Conservation (phyloP, 1,284 basidiomycete genomes). For the Salmacisia buchloeana region DNA sequence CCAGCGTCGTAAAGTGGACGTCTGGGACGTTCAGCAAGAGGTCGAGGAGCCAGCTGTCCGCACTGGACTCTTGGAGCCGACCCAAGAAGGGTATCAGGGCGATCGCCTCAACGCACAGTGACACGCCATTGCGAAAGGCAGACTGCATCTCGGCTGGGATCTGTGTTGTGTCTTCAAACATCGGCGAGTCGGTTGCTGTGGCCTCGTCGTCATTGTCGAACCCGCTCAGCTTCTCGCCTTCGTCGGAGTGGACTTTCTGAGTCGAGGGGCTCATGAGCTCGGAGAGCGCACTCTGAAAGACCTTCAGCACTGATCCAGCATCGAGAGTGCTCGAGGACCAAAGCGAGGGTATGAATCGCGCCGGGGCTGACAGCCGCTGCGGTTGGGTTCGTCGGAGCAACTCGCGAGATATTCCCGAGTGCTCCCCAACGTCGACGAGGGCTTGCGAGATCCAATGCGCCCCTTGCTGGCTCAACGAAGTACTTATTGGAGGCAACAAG, state of each 20-base stretch:
- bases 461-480: neutral
- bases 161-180: neutral
- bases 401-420: neutral
- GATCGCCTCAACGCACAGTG: neutral
- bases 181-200: neutral
- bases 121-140: neutral
- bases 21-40: constrained; percentile 58
- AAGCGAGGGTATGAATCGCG: neutral
- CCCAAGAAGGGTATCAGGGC: constrained; percentile 60
- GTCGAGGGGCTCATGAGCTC: neutral
- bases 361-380: neutral
- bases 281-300: neutral
- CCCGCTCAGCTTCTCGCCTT: neutral
- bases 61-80: constrained; percentile 59
- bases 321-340: neutral
- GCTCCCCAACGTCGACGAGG: neutral
- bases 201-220: neutral
- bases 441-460: neutral
- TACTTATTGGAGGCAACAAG: neutral
- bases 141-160: neutral
- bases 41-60: constrained; percentile 64
- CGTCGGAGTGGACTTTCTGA: neutral
- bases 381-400: neutral
- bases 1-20: constrained; percentile 60
- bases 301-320: neutral